Conservation (phyloP, 2,329 filamentous ascomycete species). For the Parasarocladium wereldwijsianum region DNA sequence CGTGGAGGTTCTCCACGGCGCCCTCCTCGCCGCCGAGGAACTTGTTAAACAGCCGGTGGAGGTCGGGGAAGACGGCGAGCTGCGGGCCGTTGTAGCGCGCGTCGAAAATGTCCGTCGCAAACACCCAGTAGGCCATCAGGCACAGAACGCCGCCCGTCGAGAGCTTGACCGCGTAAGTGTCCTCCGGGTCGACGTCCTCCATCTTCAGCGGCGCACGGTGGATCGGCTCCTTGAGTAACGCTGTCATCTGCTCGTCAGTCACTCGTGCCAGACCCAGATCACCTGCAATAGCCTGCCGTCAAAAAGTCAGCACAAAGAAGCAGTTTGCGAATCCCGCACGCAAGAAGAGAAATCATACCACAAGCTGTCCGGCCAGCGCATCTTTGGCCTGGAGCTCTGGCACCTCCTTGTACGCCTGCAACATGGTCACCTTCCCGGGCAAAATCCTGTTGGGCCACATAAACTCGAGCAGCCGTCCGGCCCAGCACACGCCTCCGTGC, state of each 20-base stretch:
- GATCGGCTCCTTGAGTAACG: conserved; percentile 25
- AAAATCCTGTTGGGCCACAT: conserved; percentile 50
- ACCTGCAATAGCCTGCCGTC: conserved; percentile 42
- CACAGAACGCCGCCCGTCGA: conserved; percentile 45
- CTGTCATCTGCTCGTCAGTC: conserved; percentile 29
- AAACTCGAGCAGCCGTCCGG: conserved; percentile 51
- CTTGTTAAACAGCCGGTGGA: conserved; percentile 35
- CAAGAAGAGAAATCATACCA: conserved; percentile 29
- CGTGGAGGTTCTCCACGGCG: conserved; percentile 23
- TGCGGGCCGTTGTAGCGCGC: conserved; percentile 36
- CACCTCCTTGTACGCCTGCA: conserved; percentile 50
- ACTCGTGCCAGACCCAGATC: conserved; percentile 41
- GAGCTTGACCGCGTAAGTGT: conserved; percentile 37
- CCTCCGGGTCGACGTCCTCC: conserved; percentile 29
- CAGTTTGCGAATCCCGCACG: background rate
- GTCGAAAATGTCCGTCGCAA: conserved; percentile 46
- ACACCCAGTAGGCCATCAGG: conserved; percentile 46
- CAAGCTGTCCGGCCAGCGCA: conserved; percentile 56
- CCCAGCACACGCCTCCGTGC: conserved; percentile 43
- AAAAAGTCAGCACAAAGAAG: conserved; percentile 4
- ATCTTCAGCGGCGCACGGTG: conserved; percentile 28
- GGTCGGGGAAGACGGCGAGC: conserved; percentile 45
- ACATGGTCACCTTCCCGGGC: conserved; percentile 43
- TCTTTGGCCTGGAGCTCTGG: conserved; percentile 46
- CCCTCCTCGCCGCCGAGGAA: conserved; percentile 38